Evolutionary conservation across 176 grass and related monocot species (phyloP).

Genomic region (Phoenix roebelenii): DNA sequence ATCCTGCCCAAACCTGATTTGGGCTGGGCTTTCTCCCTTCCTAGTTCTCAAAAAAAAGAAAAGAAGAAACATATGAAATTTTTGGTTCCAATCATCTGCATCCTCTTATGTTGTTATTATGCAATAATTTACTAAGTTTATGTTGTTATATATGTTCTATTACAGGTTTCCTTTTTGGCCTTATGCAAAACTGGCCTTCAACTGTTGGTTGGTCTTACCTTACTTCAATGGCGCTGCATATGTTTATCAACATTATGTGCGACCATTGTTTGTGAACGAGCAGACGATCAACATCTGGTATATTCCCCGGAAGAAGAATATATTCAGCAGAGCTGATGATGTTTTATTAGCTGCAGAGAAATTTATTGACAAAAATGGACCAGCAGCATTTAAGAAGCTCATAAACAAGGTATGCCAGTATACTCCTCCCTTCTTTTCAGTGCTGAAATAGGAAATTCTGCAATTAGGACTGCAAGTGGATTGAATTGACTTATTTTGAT

Average conservation of each 20-base stretch:
- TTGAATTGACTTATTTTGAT: no score
- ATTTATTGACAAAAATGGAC: slow-evolving; percentile 60
- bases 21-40: no score
- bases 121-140: no score
- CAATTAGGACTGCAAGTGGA: no score
- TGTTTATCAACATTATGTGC: slow-evolving; percentile 59
- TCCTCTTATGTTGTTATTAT: no score
- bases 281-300: slow-evolving; percentile 60
- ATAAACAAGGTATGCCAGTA: slow-evolving; percentile 37
- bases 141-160: not conserved
- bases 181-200: slow-evolving; percentile 50
- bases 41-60: no score
- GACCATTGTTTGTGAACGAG: slow-evolving; percentile 43
- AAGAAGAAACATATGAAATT: not conserved
- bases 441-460: no score
- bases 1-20: no score
- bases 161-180: slow-evolving; percentile 66
- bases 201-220: slow-evolving; percentile 73
- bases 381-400: slow-evolving; percentile 50
- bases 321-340: slow-evolving; percentile 45
- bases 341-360: slow-evolving; percentile 47
- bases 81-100: slow-evolving; percentile 3
- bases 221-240: slow-evolving; percentile 68
- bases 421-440: no score
- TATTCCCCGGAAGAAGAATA: slow-evolving; percentile 32